Evolutionary conservation across 2,329 filamentous ascomycete genomes (phyloP).

Genomic region (Plectosphaerella sp.): DNA sequence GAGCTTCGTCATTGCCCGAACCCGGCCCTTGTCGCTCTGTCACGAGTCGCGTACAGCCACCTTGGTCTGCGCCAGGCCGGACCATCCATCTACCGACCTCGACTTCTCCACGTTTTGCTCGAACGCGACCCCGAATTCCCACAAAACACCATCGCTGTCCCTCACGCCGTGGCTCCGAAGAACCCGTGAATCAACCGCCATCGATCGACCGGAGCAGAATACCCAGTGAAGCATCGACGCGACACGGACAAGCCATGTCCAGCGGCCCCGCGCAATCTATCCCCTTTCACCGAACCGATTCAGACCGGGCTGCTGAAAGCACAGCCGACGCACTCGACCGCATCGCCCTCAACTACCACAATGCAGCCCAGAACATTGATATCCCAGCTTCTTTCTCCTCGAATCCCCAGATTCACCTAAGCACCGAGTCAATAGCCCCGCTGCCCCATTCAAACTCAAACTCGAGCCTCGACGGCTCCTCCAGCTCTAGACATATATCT

Average conservation of each 20-base stretch:
- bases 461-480: conserved; percentile 6
- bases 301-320: conserved; percentile 1
- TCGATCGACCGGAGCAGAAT: too few species aligned
- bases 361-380: conserved; percentile 10
- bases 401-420: conserved; percentile 24
- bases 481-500: conserved; percentile 17
- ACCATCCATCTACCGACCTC: too few species aligned
- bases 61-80: too few species aligned
- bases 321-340: conserved; percentile 5
- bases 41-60: too few species aligned
- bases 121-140: too few species aligned
- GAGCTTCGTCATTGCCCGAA: background rate
- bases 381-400: conserved; percentile 10
- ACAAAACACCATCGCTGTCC: too few species aligned
- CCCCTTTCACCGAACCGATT: conserved; percentile 4
- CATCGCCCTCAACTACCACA: conserved; percentile 9
- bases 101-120: too few species aligned
- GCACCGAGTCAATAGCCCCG: conserved; percentile 4
- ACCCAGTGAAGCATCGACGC: background rate
- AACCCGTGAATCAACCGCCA: too few species aligned
- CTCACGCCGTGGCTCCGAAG: too few species aligned
- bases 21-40: background rate
- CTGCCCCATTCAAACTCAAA: conserved; percentile 9
- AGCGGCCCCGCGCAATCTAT: conserved; percentile 11
- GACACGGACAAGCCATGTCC: conserved; percentile 9